Conservation (phyloP, 441 rosid genomes). For the Melianthus villosus region DNA sequence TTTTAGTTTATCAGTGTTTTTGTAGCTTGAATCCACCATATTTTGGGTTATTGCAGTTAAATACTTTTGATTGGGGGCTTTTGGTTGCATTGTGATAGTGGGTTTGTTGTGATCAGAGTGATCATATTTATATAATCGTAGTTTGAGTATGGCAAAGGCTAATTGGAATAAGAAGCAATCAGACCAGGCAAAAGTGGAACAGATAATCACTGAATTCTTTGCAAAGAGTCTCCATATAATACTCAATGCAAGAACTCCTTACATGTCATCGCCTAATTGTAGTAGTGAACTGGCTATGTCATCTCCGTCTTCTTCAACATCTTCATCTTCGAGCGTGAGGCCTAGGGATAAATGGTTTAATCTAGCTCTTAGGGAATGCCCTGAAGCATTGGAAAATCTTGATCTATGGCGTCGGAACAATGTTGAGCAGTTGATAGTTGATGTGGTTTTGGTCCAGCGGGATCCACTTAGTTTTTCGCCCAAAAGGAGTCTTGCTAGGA, state of each 20-base stretch:
- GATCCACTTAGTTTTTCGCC: conserved; percentile 30
- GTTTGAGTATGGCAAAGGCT: conserved; percentile 32
- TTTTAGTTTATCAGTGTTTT: background rate
- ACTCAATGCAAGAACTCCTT: conserved; percentile 74
- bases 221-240: conserved; percentile 77
- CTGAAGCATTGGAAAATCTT: conserved; percentile 55
- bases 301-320: conserved; percentile 61
- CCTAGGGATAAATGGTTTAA: conserved; percentile 89
- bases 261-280: conserved; percentile 49
- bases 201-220: conserved; percentile 66
- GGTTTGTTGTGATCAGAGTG: conserved; percentile 2
- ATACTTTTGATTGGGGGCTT: conserved; percentile 4
- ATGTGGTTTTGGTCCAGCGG: conserved; percentile 62
- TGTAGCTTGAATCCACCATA: background rate
- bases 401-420: conserved; percentile 54
- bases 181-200: conserved; percentile 66
- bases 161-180: conserved; percentile 47
- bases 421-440: conserved; percentile 65
- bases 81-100: conserved; percentile 1
- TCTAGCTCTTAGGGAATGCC: conserved; percentile 73
- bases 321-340: conserved; percentile 66
- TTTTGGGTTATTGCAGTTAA: conserved; percentile 15
- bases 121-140: conserved; percentile 43
- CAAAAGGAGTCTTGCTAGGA: conserved; percentile 29
- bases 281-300: conserved; percentile 61